These are phyloP conservation scores for Penicillium steckii DNA, from an alignment of 495 filamentous ascomycete genomes.

Conservation along the genomic window DNA sequence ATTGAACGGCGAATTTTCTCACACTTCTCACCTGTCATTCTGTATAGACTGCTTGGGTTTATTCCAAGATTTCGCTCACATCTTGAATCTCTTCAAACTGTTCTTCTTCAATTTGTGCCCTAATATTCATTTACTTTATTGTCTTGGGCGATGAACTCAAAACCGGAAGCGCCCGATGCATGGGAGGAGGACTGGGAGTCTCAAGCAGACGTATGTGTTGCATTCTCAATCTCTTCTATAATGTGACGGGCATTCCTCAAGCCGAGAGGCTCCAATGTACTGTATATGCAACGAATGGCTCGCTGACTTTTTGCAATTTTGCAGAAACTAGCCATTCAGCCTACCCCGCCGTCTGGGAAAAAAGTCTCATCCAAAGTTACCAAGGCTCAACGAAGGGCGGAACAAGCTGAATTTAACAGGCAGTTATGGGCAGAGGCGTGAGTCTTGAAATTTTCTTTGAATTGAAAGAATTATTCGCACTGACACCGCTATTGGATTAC, in stretches of 20 bases:
- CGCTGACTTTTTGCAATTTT: conserved; percentile 12
- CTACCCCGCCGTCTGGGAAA: conserved; percentile 40
- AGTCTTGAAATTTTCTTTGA: conserved; percentile 21
- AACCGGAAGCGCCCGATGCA: conserved; percentile 62
- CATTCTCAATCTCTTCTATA: neutral
- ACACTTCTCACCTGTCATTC: conserved; percentile 13
- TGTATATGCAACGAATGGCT: neutral
- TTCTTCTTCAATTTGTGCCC: neutral
- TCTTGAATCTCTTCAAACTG: neutral
- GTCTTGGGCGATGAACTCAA: conserved; percentile 51
- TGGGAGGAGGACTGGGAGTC: conserved; percentile 93
- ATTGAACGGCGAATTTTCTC: conserved; percentile 24
- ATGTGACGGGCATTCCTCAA: neutral
- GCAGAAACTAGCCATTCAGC: conserved; percentile 39
- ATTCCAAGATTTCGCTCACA: conserved; percentile 2
- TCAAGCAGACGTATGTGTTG: conserved; percentile 63
- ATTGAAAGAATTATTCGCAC: neutral
- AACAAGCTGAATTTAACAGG: conserved; percentile 78
- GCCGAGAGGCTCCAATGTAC: neutral
- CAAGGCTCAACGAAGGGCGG: conserved; percentile 73
- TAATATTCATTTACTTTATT: conserved; percentile 1
- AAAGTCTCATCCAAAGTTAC: conserved; percentile 56
- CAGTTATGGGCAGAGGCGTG: conserved; percentile 90
- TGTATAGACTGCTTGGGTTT: conserved; percentile 15
- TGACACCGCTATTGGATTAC: conserved; percentile 10